phyloP scores from a whole-genome alignment of 75 land plant species.

The Sequoiadendron giganteum region DNA sequence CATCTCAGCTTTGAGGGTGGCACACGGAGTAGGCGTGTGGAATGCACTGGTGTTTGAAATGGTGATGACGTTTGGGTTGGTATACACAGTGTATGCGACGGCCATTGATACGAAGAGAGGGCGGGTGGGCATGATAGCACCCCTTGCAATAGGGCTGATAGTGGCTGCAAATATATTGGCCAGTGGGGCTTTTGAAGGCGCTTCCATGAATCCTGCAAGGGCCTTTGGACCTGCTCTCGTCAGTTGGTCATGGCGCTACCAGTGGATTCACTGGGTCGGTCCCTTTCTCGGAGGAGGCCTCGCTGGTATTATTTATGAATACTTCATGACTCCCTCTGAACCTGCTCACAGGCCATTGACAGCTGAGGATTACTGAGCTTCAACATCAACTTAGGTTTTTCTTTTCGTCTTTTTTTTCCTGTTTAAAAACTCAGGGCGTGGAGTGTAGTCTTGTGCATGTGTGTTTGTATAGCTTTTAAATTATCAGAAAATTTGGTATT shows the following conservation, averaged over 20 bases:
- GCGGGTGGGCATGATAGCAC: conserved; percentile 48
- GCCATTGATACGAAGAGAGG: conserved; percentile 62
- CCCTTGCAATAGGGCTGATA: conserved; percentile 60
- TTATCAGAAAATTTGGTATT: no score
- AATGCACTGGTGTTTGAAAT: conserved; percentile 55
- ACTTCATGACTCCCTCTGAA: not conserved
- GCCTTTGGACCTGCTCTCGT: conserved; percentile 21
- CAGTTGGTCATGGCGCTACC: not conserved
- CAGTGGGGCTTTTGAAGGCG: conserved; percentile 18
- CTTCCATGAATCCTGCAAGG: conserved; percentile 24
- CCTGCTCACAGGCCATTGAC: not conserved
- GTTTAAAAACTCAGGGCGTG: no score
- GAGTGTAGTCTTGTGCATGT: not conserved
- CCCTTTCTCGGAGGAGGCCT: conserved; percentile 10
- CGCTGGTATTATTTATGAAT: not conserved
- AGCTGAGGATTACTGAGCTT: not conserved
- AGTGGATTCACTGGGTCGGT: conserved; percentile 22
- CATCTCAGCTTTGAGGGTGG: conserved; percentile 30
- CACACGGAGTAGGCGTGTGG: conserved; percentile 26
- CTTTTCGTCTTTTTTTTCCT: not conserved
- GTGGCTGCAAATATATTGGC: conserved; percentile 5
- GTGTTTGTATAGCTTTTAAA: no score
- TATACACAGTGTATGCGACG: conserved; percentile 66
- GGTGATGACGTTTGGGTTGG: conserved; percentile 54
- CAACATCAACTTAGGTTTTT: not conserved